Evolutionary conservation across 176 grass and related monocot species (phyloP), one percentile per base, ranked within the genome.

Genomic region (Musa beccarii): DNA sequence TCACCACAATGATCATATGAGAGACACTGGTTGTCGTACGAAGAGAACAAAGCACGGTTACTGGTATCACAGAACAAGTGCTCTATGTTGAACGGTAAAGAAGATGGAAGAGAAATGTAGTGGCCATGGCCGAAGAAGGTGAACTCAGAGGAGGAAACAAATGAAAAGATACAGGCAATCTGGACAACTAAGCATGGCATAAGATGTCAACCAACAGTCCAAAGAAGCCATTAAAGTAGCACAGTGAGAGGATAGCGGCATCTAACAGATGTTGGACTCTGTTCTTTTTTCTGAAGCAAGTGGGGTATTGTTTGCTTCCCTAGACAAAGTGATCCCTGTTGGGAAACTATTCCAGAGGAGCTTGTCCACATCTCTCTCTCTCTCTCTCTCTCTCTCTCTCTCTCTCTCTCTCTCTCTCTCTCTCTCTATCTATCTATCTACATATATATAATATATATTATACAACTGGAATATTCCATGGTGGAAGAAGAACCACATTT

Each of bases 241-340:
- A 70, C 68, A 70, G 68, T 70, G 83, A 79, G 8, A 79, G 55
- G 83, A 57, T 19, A 52, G 65, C 62, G 15, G 78, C 75, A 81
- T 84, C 81, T 84, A 78, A 79, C 61, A 61, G 82, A 83, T 43
- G 63, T 87, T 69, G 67, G 67, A 51, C 34, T 50, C 1, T 69
- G 43, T 49, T 16, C 13, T 78, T 79, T 75, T 84, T 66, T 79
- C 66, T 70, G 16, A 65, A 2, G 28, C 81, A 63, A 79, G 28
- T 82, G 83, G 59, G 81, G 68, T 80, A 87, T 56, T 83, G 59
- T 73, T 82, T 79, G 84, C 68, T 82, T 79, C 81, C 79, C 74
- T 75, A 64, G 77, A 64, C 79, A 83, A 80, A 68, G 1, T 54
- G 9, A 79, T 24, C 15, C 26, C 65, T 79, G 23, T 34, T 69